Evolutionary conservation across 768 basidiomycete species (phyloP).

Genomic region (Agaricus blazei): DNA sequence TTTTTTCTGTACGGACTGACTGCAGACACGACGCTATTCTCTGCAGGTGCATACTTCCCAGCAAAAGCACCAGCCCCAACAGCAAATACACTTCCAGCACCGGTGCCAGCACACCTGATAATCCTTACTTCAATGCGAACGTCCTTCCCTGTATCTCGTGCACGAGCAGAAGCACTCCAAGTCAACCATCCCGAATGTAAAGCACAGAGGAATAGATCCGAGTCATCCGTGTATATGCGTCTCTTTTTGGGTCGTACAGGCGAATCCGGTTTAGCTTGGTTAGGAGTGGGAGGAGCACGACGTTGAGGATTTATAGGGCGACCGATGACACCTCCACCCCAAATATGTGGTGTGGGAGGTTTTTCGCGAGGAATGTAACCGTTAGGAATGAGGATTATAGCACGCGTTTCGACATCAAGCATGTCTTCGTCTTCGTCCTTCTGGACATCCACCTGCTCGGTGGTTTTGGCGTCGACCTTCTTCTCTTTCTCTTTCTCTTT

Average conservation of each 20-base stretch:
- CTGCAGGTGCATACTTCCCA: conserved; percentile 7
- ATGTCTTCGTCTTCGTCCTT: conserved; percentile 15
- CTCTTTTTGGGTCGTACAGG: conserved; percentile 28
- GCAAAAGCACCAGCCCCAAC: conserved; percentile 12
- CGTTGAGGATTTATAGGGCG: conserved; percentile 16
- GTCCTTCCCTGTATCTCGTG: conserved; percentile 34
- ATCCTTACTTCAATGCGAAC: conserved; percentile 35
- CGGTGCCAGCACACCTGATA: conserved; percentile 29
- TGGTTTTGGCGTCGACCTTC: not conserved
- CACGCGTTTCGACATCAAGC: conserved; percentile 39
- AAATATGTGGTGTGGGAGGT: conserved; percentile 53
- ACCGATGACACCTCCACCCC: conserved; percentile 59
- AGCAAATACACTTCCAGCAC: conserved; percentile 23
- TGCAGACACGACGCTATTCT: conserved; percentile 3
- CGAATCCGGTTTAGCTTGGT: conserved; percentile 3
- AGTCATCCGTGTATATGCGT: conserved; percentile 72
- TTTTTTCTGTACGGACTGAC: conserved; percentile 6
- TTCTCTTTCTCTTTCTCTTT: conserved; percentile 14
- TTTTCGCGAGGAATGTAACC: conserved; percentile 52
- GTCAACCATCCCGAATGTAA: conserved; percentile 60
- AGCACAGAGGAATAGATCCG: conserved; percentile 64
- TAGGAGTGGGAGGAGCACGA: not conserved
- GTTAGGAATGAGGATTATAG: conserved; percentile 55
- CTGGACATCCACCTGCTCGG: conserved; percentile 7
- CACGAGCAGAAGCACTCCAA: conserved; percentile 37